Conservation (phyloP, 305 asterid genomes). For the Fraxinus sp. region DNA sequence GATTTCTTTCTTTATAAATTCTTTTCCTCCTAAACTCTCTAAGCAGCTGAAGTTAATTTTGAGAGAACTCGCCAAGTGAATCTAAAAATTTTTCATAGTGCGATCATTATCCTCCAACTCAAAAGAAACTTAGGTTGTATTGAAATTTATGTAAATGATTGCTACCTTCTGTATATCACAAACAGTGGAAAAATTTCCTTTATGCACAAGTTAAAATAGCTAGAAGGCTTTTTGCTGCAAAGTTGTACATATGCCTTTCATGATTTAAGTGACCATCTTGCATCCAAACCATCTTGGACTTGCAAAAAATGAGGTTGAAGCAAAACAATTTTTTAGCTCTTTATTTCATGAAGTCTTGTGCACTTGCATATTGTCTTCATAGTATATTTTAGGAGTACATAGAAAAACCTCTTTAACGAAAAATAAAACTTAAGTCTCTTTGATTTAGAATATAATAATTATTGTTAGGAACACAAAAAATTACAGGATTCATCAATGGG, state of each 20-base stretch:
- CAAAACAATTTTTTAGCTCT: not conserved
- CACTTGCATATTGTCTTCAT: not conserved
- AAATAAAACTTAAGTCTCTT: not conserved
- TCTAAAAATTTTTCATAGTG: not conserved
- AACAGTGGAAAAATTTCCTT: not conserved
- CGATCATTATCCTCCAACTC: not conserved
- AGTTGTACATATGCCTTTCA: not conserved
- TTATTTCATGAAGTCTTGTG: not conserved
- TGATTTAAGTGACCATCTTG: not conserved
- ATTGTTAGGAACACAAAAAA: not conserved
- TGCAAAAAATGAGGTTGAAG: not conserved
- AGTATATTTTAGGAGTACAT: not conserved
- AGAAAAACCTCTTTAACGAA: not conserved
- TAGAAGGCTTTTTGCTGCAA: not conserved
- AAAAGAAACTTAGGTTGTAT: not conserved
- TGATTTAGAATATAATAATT: not conserved
- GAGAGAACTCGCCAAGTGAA: not conserved
- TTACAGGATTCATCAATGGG: not conserved
- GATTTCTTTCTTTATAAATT: not conserved
- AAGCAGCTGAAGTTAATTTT: not conserved
- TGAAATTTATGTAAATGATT: not conserved
- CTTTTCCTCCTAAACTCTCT: not conserved
- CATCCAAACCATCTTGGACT: not conserved
- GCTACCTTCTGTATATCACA: not conserved
- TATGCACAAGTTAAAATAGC: not conserved